Evolutionary conservation across 768 basidiomycete genomes (phyloP).

Genomic region (Panus rudis): DNA sequence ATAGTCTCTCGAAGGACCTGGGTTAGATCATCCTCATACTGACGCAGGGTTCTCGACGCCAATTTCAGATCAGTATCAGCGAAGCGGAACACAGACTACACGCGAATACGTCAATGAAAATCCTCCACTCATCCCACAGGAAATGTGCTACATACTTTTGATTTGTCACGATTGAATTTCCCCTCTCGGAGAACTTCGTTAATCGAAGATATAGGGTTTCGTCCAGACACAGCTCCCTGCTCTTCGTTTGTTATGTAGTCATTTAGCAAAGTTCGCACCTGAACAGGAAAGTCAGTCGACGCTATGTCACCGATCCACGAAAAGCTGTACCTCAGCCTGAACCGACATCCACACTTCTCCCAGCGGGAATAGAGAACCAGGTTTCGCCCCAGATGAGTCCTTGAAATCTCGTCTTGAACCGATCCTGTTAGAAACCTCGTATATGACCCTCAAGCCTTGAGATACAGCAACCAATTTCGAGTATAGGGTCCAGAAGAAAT

Average conservation of each 20-base stretch:
- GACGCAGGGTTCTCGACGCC: slow-evolving; percentile 57
- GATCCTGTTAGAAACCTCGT: slow-evolving; percentile 86
- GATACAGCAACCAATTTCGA: slow-evolving; percentile 92
- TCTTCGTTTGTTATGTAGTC: slow-evolving; percentile 94
- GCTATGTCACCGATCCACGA: slow-evolving; percentile 1
- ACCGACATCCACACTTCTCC: slow-evolving; percentile 85
- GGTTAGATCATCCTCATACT: slow-evolving; percentile 80
- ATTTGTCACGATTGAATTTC: slow-evolving; percentile 67
- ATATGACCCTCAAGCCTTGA: slow-evolving; percentile 84
- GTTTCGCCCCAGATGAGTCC: slow-evolving; percentile 75
- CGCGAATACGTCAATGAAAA: neutral
- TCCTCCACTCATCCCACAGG: neutral
- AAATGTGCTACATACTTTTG: slow-evolving; percentile 51
- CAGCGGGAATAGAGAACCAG: slow-evolving; percentile 71
- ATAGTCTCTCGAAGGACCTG: slow-evolving; percentile 83
- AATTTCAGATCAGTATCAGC: slow-evolving; percentile 80
- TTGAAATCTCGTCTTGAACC: slow-evolving; percentile 90
- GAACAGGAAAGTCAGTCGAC: neutral
- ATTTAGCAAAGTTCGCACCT: slow-evolving; percentile 79
- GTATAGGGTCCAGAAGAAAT: slow-evolving; percentile 96
- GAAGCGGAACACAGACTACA: slow-evolving; percentile 83
- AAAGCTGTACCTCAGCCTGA: slow-evolving; percentile 74
- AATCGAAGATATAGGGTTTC: slow-evolving; percentile 88
- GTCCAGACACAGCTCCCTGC: slow-evolving; percentile 65
- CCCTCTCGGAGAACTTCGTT: slow-evolving; percentile 90